Conservation (phyloP, 768 basidiomycete genomes). For the Phallus indusiatus region DNA sequence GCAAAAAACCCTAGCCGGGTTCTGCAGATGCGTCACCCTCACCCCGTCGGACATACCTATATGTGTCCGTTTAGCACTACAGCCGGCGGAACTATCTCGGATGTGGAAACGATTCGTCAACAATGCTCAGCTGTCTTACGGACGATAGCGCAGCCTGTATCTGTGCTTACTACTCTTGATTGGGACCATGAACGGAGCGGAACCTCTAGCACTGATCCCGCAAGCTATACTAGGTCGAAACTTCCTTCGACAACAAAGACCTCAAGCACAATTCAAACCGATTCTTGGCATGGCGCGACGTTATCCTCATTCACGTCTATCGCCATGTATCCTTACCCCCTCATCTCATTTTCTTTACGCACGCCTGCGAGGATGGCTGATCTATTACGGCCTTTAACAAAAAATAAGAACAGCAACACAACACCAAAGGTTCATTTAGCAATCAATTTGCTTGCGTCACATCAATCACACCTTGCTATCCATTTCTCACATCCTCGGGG, state of each 20-base stretch:
- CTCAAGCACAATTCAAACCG: background rate
- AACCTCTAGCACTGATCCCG: background rate
- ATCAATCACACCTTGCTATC: conserved; percentile 52
- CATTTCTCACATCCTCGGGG: conserved; percentile 54
- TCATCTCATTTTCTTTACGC: conserved; percentile 84
- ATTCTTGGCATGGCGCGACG: conserved; percentile 76
- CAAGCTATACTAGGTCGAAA: background rate
- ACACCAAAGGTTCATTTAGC: conserved; percentile 45
- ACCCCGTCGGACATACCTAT: too few species aligned
- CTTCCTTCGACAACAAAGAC: background rate
- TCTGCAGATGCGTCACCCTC: too few species aligned
- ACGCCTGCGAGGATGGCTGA: conserved; percentile 83
- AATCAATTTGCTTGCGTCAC: conserved; percentile 69
- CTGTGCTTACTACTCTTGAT: conserved; percentile 69
- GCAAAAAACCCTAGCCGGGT: too few species aligned
- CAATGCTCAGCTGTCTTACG: conserved; percentile 38
- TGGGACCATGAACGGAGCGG: conserved; percentile 17
- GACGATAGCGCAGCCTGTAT: conserved; percentile 76
- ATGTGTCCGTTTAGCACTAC: background rate
- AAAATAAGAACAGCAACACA: conserved; percentile 18
- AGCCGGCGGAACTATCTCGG: background rate
- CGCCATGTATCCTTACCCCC: conserved; percentile 78
- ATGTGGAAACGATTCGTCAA: background rate
- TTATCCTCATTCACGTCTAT: conserved; percentile 90
- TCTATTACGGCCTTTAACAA: conserved; percentile 26